Evolutionary conservation across 192 early-diverging fungal genomes (phyloP).

Genomic region (Chytriomyces sp.): DNA sequence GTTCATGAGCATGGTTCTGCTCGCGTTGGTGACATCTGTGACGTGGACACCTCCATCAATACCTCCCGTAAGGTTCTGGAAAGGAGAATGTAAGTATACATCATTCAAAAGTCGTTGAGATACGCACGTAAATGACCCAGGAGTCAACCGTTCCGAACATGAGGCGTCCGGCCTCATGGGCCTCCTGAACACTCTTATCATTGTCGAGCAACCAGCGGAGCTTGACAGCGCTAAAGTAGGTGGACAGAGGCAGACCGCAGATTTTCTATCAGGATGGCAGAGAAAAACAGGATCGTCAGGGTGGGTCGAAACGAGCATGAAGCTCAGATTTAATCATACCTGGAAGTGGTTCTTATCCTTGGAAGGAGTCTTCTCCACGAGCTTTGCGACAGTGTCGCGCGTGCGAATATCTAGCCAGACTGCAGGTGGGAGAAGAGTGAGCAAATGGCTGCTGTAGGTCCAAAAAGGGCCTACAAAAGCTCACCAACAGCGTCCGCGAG

Average conservation of each 20-base stretch:
- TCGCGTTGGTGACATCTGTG: constrained; percentile 93
- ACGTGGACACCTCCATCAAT: constrained; percentile 69
- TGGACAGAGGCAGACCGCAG: constrained; percentile 87
- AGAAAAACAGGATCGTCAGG: too few species aligned
- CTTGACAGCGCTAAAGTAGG: constrained; percentile 92
- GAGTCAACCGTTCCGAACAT: constrained; percentile 91
- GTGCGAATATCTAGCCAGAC: constrained; percentile 93
- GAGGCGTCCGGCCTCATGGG: constrained; percentile 71
- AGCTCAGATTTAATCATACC: constrained; percentile 8
- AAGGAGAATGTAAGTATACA: not conserved
- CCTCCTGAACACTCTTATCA: constrained; percentile 67
- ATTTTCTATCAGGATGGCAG: constrained; percentile 35
- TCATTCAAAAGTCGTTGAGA: not conserved
- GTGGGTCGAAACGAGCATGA: not conserved
- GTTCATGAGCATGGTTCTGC: constrained; percentile 95
- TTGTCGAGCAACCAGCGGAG: constrained; percentile 91
- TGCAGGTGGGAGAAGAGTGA: not conserved
- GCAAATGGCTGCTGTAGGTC: not conserved
- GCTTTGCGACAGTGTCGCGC: constrained; percentile 64
- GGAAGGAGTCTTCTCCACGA: constrained; percentile 59
- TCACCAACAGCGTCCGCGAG: constrained; percentile 18
- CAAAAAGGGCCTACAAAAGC: constrained; percentile 1
- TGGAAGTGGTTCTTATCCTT: constrained; percentile 49
- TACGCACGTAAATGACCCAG: constrained; percentile 85
- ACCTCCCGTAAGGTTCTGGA: constrained; percentile 83